phyloP scores from a whole-genome alignment of 192 early-diverging fungal species.

The Umbelopsis vinacea region DNA sequence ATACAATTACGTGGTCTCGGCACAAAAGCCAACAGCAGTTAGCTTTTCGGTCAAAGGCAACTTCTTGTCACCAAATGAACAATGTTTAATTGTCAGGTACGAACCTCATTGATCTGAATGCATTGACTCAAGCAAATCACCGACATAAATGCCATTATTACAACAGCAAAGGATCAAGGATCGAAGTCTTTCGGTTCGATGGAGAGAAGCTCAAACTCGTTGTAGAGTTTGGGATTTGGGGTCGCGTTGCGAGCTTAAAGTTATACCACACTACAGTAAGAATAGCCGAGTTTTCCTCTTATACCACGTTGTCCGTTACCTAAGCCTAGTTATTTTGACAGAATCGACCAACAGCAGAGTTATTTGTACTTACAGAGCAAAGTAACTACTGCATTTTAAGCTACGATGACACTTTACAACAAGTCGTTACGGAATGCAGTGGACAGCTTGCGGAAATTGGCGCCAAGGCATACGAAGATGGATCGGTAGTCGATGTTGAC shows the following conservation, averaged over 20 bases:
- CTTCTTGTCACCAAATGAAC: slow-evolving; percentile 68
- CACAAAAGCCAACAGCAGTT: slow-evolving; percentile 83
- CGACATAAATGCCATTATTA: not conserved
- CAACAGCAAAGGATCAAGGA: slow-evolving; percentile 60
- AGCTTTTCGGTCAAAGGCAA: slow-evolving; percentile 64
- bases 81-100: slow-evolving; percentile 80
- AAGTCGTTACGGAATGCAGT: slow-evolving; percentile 64
- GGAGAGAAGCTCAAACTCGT: slow-evolving; percentile 59
- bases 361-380: slow-evolving; percentile 71
- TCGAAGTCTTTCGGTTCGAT: slow-evolving; percentile 62
- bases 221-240: slow-evolving; percentile 69
- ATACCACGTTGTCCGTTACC: not conserved
- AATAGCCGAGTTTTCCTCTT: not conserved
- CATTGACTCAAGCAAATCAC: not conserved
- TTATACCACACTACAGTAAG: slow-evolving; percentile 46
- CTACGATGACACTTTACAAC: slow-evolving; percentile 55
- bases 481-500: slow-evolving; percentile 61
- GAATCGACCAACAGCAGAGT: slow-evolving; percentile 60
- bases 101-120: not conserved
- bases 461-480: slow-evolving; percentile 54
- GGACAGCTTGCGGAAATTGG: slow-evolving; percentile 64
- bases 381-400: slow-evolving; percentile 72
- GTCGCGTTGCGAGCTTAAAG: slow-evolving; percentile 64
- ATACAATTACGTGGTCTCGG: slow-evolving; percentile 81
- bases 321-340: slow-evolving; percentile 26